Evolutionary conservation across 1,284 basidiomycete species (phyloP).

Genomic region (Termitomyces sp.): DNA sequence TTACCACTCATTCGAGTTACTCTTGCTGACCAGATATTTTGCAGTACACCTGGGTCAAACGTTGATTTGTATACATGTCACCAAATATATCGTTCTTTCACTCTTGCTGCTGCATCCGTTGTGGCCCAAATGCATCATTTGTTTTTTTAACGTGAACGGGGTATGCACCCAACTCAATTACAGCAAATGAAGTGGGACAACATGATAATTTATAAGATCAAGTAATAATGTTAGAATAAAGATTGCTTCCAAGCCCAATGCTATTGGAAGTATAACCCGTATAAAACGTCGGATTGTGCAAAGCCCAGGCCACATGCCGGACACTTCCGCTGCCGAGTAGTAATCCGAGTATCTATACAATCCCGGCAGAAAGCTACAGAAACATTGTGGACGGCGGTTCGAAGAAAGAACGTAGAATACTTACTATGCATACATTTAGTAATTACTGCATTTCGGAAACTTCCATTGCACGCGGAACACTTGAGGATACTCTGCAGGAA

Average conservation of each 20-base stretch:
- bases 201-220: constrained; percentile 12
- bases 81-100: neutral
- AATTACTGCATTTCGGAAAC: constrained; percentile 84
- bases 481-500: constrained; percentile 72
- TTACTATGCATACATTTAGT: constrained; percentile 93
- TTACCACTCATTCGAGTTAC: constrained; percentile 1
- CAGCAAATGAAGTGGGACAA: constrained; percentile 6
- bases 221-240: constrained; percentile 19
- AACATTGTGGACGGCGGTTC: constrained; percentile 5
- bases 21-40: constrained; percentile 13
- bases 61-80: constrained; percentile 49
- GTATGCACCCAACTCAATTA: constrained; percentile 4
- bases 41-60: constrained; percentile 94
- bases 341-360: constrained; percentile 84
- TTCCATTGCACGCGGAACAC: constrained; percentile 86
- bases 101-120: neutral
- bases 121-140: neutral
- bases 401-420: constrained; percentile 29
- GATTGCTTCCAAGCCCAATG: constrained; percentile 9
- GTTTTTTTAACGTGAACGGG: neutral
- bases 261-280: constrained; percentile 81
- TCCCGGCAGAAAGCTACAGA: constrained; percentile 79
- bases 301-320: constrained; percentile 87
- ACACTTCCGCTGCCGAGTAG: constrained; percentile 93
- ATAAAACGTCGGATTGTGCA: constrained; percentile 76